These are phyloP conservation scores for Mortierella sp. DNA, from an alignment of 371 early-diverging fungal genomes.

Conservation along the genomic window DNA sequence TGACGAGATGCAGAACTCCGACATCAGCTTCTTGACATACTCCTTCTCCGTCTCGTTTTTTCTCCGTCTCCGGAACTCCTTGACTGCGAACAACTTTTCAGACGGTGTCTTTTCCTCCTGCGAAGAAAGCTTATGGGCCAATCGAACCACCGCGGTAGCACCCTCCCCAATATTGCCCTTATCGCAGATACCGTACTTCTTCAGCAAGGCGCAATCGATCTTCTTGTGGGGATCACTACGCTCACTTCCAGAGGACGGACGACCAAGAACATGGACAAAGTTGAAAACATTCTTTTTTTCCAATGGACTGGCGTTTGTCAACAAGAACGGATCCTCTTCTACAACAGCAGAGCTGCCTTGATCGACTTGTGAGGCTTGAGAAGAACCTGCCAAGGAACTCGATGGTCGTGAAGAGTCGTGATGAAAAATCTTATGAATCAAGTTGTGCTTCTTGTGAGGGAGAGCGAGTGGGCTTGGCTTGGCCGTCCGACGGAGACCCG, in stretches of 20 bases:
- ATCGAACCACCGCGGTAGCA: conserved; percentile 90
- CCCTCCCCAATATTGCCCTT: conserved; percentile 88
- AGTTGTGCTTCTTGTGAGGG: conserved; percentile 28
- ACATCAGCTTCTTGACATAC: conserved; percentile 89
- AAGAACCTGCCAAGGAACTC: neutral
- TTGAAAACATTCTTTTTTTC: conserved; percentile 53
- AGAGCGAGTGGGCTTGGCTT: conserved; percentile 1
- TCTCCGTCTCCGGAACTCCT: conserved; percentile 90
- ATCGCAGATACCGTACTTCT: conserved; percentile 86
- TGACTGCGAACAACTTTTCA: conserved; percentile 88
- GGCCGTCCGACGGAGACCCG: neutral
- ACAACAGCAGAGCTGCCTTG: neutral
- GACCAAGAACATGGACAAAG: conserved; percentile 39
- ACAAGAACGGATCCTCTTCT: conserved; percentile 31
- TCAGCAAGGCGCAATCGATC: conserved; percentile 53
- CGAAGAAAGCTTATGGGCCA: conserved; percentile 73
- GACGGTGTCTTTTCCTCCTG: conserved; percentile 31
- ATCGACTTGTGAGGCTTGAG: conserved; percentile 25
- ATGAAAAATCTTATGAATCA: conserved; percentile 56
- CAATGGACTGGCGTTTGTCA: conserved; percentile 14
- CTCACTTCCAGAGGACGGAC: conserved; percentile 30
- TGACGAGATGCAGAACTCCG: conserved; percentile 93
- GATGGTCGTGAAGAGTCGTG: conserved; percentile 40
- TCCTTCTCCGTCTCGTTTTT: conserved; percentile 88
- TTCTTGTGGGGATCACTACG: conserved; percentile 15